These are phyloP conservation scores for Phtheirospermum japonicum DNA, from an alignment of 257 asterid genomes.

Conservation along the genomic window DNA sequence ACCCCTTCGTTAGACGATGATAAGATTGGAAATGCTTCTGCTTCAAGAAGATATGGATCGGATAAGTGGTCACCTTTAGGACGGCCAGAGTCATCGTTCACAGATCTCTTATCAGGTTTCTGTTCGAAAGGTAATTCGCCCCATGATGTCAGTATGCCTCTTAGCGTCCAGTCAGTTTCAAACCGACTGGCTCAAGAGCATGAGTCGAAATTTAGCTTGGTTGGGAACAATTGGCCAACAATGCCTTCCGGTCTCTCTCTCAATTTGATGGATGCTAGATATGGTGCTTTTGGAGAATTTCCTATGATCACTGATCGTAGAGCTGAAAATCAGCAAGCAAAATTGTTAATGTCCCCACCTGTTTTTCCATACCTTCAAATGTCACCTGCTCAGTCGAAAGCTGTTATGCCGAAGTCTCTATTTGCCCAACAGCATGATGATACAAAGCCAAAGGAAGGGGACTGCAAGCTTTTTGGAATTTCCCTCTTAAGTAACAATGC, in stretches of 20 bases:
- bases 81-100: slow-evolving; percentile 68
- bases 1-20: slow-evolving; percentile 56
- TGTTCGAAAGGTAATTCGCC: slow-evolving; percentile 53
- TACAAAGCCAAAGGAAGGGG: slow-evolving; percentile 57
- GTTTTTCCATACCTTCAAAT: slow-evolving; percentile 54
- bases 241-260: slow-evolving; percentile 64
- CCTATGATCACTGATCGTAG: slow-evolving; percentile 43
- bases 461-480: slow-evolving; percentile 83
- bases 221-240: slow-evolving; percentile 59
- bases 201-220: slow-evolving; percentile 46
- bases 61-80: slow-evolving; percentile 66
- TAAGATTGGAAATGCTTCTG: slow-evolving; percentile 40
- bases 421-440: slow-evolving; percentile 41
- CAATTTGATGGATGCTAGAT: slow-evolving; percentile 59
- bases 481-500: slow-evolving; percentile 53
- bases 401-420: slow-evolving; percentile 9
- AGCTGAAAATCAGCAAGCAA: slow-evolving; percentile 50
- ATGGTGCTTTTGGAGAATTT: slow-evolving; percentile 47
- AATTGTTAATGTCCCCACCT: slow-evolving; percentile 81
- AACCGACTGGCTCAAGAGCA: slow-evolving; percentile 51
- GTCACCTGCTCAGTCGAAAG: slow-evolving; percentile 57
- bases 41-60: slow-evolving; percentile 53
- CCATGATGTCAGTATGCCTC: slow-evolving; percentile 39
- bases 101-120: slow-evolving; percentile 81
- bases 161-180: slow-evolving; percentile 42